Evolutionary conservation across 257 asterid genomes (phyloP).

Genomic region (Ocimum tenuiflorum): DNA sequence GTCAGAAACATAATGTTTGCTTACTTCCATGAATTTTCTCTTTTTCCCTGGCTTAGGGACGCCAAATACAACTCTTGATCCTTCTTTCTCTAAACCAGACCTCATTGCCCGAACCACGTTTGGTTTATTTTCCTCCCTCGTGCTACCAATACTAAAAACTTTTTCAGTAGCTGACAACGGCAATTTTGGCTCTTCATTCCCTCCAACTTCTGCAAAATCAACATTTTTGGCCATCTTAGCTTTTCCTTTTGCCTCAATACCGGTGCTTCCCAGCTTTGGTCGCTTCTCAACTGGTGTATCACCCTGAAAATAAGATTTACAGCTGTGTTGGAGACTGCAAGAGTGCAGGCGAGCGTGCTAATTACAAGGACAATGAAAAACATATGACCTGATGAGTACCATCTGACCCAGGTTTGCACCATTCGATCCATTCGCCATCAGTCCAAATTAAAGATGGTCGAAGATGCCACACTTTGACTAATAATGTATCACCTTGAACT

Average conservation of each 20-base stretch:
- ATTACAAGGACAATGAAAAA: not conserved
- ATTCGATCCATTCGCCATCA: constrained; percentile 80
- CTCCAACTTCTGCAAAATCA: constrained; percentile 35
- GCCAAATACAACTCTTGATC: constrained; percentile 73
- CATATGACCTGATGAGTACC: constrained; percentile 49
- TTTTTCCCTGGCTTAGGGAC: constrained; percentile 93
- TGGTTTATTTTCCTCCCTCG: constrained; percentile 44
- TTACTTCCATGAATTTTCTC: constrained; percentile 91
- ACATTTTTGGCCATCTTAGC: constrained; percentile 32
- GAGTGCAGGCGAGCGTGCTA: not conserved
- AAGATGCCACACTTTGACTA: constrained; percentile 68
- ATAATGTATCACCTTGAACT: constrained; percentile 57
- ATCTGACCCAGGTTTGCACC: constrained; percentile 43
- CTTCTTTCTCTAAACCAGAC: constrained; percentile 71
- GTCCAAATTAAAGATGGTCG: constrained; percentile 81
- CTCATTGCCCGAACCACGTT: constrained; percentile 50
- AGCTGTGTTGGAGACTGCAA: constrained; percentile 6
- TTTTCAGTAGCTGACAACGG: constrained; percentile 60
- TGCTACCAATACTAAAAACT: constrained; percentile 53
- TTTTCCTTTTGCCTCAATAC: constrained; percentile 45
- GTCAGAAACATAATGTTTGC: constrained; percentile 81
- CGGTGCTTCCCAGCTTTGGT: constrained; percentile 45
- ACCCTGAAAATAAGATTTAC: constrained; percentile 48
- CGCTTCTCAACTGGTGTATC: constrained; percentile 82
- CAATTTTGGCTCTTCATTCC: constrained; percentile 38